Conservation (phyloP, 1,139 yeast genomes). For the Debaryomyces singareniensis region DNA sequence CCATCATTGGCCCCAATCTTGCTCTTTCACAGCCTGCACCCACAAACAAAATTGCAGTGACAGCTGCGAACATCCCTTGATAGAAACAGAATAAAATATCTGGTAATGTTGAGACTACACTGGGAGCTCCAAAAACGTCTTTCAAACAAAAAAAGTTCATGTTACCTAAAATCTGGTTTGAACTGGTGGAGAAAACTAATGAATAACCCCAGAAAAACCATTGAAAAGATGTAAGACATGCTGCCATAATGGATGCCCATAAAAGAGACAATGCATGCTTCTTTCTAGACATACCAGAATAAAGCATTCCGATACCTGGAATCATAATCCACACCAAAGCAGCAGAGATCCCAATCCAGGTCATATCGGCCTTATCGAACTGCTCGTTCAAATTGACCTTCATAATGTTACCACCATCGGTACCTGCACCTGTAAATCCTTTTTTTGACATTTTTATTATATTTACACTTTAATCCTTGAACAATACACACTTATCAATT, state of each 20-base stretch:
- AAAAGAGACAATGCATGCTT: conserved; percentile 84
- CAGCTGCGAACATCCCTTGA: conserved; percentile 95
- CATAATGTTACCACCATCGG: conserved; percentile 72
- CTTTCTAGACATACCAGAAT: conserved; percentile 87
- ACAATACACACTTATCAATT: too few species aligned
- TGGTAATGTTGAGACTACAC: conserved; percentile 63
- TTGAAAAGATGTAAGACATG: conserved; percentile 75
- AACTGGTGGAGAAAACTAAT: conserved; percentile 66
- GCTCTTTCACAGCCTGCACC: conserved; percentile 99
- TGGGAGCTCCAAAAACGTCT: conserved; percentile 77
- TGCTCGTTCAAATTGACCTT: conserved; percentile 67
- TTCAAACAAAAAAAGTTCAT: conserved; percentile 73
- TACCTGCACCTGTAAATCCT: conserved; percentile 1
- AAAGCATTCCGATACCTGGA: conserved; percentile 88
- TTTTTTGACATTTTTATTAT: not conserved
- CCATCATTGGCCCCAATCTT: conserved; percentile 94
- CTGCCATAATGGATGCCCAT: conserved; percentile 93
- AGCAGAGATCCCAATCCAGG: conserved; percentile 75
- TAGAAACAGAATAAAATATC: conserved; percentile 82
- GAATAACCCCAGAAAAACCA: conserved; percentile 99
- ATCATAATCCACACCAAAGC: conserved; percentile 89
- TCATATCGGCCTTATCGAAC: conserved; percentile 75
- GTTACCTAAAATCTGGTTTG: conserved; percentile 69
- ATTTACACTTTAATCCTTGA: too few species aligned
- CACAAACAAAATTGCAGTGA: conserved; percentile 86